A percentile compares a stretch with the other conserved stretches of the same genome.
phyloP scores from a whole-genome alignment of 331 rosid species.

The Pyracantha coccinea region DNA sequence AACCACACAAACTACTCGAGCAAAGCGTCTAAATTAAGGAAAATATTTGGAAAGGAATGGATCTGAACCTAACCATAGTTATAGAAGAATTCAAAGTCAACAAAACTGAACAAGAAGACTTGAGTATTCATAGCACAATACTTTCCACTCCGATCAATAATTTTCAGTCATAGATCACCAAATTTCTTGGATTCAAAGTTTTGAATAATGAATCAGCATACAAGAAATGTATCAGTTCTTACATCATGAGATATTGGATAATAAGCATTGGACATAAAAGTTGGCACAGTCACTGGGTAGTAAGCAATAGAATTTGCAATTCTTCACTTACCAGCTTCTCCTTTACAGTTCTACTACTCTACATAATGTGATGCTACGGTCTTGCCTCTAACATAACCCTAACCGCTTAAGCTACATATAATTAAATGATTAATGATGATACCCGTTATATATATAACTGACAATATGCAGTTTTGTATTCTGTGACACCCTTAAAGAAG shows the following conservation, averaged over 20 bases:
- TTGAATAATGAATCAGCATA: not conserved
- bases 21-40: not conserved
- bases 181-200: not conserved
- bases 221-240: not conserved
- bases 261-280: not conserved
- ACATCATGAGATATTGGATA: not conserved
- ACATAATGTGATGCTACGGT: not conserved
- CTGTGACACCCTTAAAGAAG: not conserved
- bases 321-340: not conserved
- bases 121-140: not conserved
- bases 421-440: not conserved
- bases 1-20: not conserved
- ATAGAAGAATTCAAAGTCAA: not conserved
- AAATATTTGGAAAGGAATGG: not conserved
- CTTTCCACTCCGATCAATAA: not conserved
- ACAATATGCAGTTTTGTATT: not conserved
- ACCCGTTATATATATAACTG: not conserved
- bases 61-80: not conserved
- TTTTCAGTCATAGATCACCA: not conserved
- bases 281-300: not conserved
- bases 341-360: not conserved
- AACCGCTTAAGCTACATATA: conserved; percentile 5
- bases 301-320: not conserved
- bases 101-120: not conserved
- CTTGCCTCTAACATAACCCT: not conserved